phyloP scores from a whole-genome alignment of 768 basidiomycete species.

The Auriscalpium orientale region DNA sequence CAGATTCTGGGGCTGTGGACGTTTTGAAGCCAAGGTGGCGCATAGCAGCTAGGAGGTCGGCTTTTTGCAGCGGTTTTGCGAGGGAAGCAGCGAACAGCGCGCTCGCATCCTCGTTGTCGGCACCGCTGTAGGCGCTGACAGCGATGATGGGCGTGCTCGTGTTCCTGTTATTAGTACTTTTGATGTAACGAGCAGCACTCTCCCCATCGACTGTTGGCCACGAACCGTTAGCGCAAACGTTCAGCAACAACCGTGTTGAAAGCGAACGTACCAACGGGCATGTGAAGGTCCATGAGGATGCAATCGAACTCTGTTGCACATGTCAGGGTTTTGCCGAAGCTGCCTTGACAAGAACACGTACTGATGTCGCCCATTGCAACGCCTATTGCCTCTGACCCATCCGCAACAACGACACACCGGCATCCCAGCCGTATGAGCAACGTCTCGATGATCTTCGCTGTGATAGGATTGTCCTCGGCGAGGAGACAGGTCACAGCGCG shows the following conservation, averaged over 20 bases:
- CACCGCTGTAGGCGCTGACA: slow-evolving; percentile 79
- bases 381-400: slow-evolving; percentile 95
- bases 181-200: slow-evolving; percentile 94
- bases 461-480: slow-evolving; percentile 97
- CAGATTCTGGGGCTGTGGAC: slow-evolving; percentile 50
- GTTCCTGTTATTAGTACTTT: slow-evolving; percentile 94
- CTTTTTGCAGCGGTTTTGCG: slow-evolving; percentile 84
- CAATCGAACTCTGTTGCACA: slow-evolving; percentile 76
- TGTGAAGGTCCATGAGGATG: slow-evolving; percentile 91
- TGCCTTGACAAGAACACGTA: slow-evolving; percentile 35
- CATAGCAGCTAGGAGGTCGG: slow-evolving; percentile 72
- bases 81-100: slow-evolving; percentile 76
- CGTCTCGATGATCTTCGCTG: slow-evolving; percentile 95
- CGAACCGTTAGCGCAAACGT: slow-evolving; percentile 1
- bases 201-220: slow-evolving; percentile 78
- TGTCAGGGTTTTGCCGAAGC: slow-evolving; percentile 15
- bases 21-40: slow-evolving; percentile 89
- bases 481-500: slow-evolving; percentile 89
- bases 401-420: slow-evolving; percentile 89
- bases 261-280: slow-evolving; percentile 76
- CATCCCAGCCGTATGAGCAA: slow-evolving; percentile 90
- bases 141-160: slow-evolving; percentile 88
- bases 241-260: neutral
- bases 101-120: slow-evolving; percentile 54
- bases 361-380: slow-evolving; percentile 97